A percentile compares a stretch with the other conserved stretches of the same genome.
Evolutionary conservation across 345 rosid species (phyloP).

Genomic region (Cardiospermum halicacabum): DNA sequence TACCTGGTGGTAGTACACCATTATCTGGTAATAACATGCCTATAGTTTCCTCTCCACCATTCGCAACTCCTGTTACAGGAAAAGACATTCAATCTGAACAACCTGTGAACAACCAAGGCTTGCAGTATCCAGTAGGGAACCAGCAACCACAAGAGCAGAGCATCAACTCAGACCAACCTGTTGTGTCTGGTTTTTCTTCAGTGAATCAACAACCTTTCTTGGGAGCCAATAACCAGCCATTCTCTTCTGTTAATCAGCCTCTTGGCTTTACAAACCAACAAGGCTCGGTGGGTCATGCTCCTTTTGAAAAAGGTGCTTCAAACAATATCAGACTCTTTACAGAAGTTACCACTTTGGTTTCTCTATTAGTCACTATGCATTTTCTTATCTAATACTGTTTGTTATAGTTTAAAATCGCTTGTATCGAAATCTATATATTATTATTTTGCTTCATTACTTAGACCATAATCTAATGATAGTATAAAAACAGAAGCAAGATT

Average conservation of each 20-base stretch:
- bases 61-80: neutral
- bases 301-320: constrained; percentile 35
- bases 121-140: constrained; percentile 23
- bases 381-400: constrained; percentile 1
- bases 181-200: constrained; percentile 31
- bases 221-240: constrained; percentile 32
- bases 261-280: constrained; percentile 27
- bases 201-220: constrained; percentile 40
- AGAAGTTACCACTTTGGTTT: constrained; percentile 13
- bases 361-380: neutral
- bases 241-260: constrained; percentile 32
- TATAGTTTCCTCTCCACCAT: constrained; percentile 14
- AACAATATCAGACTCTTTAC: constrained; percentile 10
- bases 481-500: no score
- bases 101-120: constrained; percentile 14
- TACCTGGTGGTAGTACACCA: neutral
- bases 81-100: neutral
- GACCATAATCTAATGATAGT: no score
- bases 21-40: neutral
- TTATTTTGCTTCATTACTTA: no score
- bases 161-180: constrained; percentile 27
- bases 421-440: no score
- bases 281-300: constrained; percentile 12
- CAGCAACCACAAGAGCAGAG: constrained; percentile 30
- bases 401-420: no score